Evolutionary conservation across 441 rosid genomes (phyloP).

Genomic region (Mallotus japonicus): DNA sequence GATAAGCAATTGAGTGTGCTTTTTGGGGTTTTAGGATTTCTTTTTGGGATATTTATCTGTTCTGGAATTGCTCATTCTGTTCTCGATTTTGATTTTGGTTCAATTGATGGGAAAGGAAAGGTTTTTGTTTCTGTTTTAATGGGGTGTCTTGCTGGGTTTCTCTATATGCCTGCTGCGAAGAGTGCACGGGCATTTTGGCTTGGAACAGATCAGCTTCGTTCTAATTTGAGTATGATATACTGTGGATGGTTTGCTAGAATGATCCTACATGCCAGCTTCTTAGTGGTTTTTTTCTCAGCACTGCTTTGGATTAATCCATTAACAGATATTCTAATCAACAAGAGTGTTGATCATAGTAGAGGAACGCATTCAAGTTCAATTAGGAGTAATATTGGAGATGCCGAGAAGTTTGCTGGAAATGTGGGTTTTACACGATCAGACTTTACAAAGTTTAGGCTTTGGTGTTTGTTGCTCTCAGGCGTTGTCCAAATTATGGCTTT

Average conservation of each 20-base stretch:
- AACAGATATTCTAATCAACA: conserved; percentile 46
- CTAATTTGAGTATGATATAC: conserved; percentile 55
- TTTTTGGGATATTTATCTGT: conserved; percentile 43
- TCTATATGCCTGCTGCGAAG: conserved; percentile 76
- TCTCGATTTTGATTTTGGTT: conserved; percentile 42
- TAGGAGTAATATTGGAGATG: conserved; percentile 14
- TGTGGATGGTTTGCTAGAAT: conserved; percentile 79
- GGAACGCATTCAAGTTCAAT: background rate
- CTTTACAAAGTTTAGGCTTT: conserved; percentile 48
- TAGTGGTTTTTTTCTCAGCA: conserved; percentile 47
- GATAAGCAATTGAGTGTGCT: too few species aligned
- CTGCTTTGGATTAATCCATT: conserved; percentile 85
- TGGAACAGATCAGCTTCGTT: conserved; percentile 80
- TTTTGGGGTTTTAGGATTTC: too few species aligned
- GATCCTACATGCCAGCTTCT: conserved; percentile 47
- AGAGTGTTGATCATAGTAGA: conserved; percentile 13
- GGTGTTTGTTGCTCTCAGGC: conserved; percentile 56
- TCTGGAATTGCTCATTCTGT: conserved; percentile 42
- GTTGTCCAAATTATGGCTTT: conserved; percentile 55
- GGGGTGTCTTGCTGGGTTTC: conserved; percentile 59
- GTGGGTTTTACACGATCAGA: conserved; percentile 49
- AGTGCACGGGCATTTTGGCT: conserved; percentile 83
- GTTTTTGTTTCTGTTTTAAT: conserved; percentile 44
- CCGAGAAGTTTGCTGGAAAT: conserved; percentile 50
- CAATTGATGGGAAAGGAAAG: conserved; percentile 22